Evolutionary conservation across 2,329 filamentous ascomycete species (phyloP).

Genomic region (Trichophyton schoenleinii): DNA sequence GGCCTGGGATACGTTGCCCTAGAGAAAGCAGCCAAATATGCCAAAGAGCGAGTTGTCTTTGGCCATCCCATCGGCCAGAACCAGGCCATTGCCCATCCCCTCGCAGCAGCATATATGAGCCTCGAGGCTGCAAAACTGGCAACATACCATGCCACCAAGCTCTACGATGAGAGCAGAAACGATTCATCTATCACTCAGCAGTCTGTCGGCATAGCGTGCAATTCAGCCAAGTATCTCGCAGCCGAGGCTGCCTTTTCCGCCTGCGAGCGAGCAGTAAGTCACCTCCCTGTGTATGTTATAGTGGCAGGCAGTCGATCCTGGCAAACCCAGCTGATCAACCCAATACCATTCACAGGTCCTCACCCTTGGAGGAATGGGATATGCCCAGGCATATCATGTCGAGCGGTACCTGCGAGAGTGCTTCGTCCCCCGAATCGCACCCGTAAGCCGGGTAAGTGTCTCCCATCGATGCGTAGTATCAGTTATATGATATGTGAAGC

Average conservation of each 20-base stretch:
- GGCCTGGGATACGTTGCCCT: slow-evolving; percentile 65
- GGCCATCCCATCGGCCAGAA: slow-evolving; percentile 47
- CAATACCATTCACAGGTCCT: slow-evolving; percentile 19
- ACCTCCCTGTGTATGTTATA: slow-evolving; percentile 21
- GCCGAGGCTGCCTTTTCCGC: slow-evolving; percentile 50
- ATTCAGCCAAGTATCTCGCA: slow-evolving; percentile 46
- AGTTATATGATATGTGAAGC: background rate
- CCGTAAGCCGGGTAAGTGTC: slow-evolving; percentile 34
- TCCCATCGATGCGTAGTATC: background rate
- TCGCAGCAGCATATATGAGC: slow-evolving; percentile 48
- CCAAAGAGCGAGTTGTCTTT: slow-evolving; percentile 51
- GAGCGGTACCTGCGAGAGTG: slow-evolving; percentile 48
- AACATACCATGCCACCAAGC: slow-evolving; percentile 47
- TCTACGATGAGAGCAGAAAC: slow-evolving; percentile 44
- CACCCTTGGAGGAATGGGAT: slow-evolving; percentile 50
- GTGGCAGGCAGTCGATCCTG: background rate
- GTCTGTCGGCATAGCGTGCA: slow-evolving; percentile 48
- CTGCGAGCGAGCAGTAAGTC: slow-evolving; percentile 47
- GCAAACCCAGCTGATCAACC: background rate
- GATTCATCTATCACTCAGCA: slow-evolving; percentile 43
- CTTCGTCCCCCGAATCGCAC: slow-evolving; percentile 48
- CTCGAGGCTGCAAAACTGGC: slow-evolving; percentile 49
- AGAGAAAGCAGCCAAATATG: slow-evolving; percentile 51
- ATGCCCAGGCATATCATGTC: slow-evolving; percentile 51
- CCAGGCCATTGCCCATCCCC: slow-evolving; percentile 47